Evolutionary conservation across 1,284 basidiomycete species (phyloP), one percentile per base, ranked within the genome.

Genomic region (Apiotrichum akiyoshidainum): DNA sequence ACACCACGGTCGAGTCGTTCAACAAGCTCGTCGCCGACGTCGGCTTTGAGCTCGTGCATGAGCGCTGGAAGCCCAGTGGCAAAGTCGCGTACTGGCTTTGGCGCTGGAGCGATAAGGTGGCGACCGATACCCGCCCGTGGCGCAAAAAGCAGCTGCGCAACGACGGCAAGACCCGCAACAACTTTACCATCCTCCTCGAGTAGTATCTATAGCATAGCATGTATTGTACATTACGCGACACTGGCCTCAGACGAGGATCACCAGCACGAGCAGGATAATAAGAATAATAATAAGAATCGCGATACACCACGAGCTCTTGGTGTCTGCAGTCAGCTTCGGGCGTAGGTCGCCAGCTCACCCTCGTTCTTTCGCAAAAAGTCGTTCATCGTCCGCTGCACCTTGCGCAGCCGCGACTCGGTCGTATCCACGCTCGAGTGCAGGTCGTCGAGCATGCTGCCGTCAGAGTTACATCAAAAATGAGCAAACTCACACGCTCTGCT

Each of bases 281-380:
- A 85, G 76, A 14, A 85, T 72, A 35, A 84, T 72, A 40, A 82
- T 83, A 45, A 85, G 70, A 48, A 84, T 80, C 17, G 76, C 80
- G 49, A 88, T 85, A 67, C 85, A 86, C 85, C 85, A 88, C 17
- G 85, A 84, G 17, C 85, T 87, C 64, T 84, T 85, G n/a, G 84
- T 85, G 66, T 86, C 86, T 88, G 69, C 13, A n/a, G 37, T 46
- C 56, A 55, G 54, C 50, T 13, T 19, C 17, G 11, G 5, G 11
- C 49, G 34, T n/a, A 9, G n/a, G 11, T 39, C 12, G 21, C 10
- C n/a, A 34, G 67, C 80, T 48, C 59, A 86, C 87, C 89, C 80
- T 93, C 90, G 4, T 90, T 89, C 53, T 92, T 83, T 37, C 87
- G 83, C 46, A 93, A 82, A 73, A 95, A 92, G 59, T 86, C 86